Evolutionary conservation across 257 asterid species (phyloP), one percentile per base, ranked within the genome.

Genomic region (Haberlea rhodopensis): DNA sequence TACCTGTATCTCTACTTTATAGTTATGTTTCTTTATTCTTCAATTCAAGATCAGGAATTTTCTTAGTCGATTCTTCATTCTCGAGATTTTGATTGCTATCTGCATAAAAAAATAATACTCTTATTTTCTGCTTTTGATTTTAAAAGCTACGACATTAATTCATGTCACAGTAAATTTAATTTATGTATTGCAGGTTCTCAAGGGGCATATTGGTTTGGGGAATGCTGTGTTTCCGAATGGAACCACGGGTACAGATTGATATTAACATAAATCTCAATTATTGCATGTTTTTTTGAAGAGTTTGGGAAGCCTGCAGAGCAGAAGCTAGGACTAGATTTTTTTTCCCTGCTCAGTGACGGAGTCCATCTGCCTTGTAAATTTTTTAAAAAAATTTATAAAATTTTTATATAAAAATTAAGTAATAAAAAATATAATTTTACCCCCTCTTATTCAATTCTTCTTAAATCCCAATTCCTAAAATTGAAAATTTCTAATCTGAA

Each of bases 161-260:
- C 19, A 56, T 3, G 21, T 43, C 18, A 51, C 7, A n/a, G 57
- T 57, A 58, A 66, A 28, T 60, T 73, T 52, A 4, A 61, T 31
- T 69, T 56, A 16, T 69, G 63, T 66, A 92, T n/a, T n/a, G n/a
- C n/a, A 92, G 99, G 99, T 92, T 87, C 94, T 92, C 69, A 89
- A 90, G 85, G 97, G 99, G 29, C 99, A 92, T 68, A 80, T 92
- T 73, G 88, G 84, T 58, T 71, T 92, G 88, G 96, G 92, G 20
- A 85, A 79, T 82, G 99, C 97, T 71, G 81, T 90, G 76, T 92
- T 92, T 79, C 97, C 99, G 10, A 84, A 56, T 57, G 99, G 99
- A 78, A 89, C 97, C 58, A 83, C 87, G 46, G 99, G 99, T 92
- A 87, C 69, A 55, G 53, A 63, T 67, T 76, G 51, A 13, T 32